Conservation (phyloP, 768 basidiomycete genomes). For the Amanita pallidorosea region DNA sequence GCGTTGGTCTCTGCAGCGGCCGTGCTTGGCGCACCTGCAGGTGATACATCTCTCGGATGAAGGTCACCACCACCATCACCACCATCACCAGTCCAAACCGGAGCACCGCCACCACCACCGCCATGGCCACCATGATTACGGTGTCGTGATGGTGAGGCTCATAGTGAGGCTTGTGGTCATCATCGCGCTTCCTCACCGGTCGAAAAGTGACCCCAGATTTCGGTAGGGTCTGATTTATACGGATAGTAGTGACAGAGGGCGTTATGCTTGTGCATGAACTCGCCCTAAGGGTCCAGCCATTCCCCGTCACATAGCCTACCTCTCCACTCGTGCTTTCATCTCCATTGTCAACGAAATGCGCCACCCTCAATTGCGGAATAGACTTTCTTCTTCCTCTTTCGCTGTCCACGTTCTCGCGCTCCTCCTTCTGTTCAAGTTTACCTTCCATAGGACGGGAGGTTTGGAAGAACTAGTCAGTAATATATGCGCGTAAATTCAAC, state of each 20-base stretch:
- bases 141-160: too few species aligned
- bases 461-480: background rate
- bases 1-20: too few species aligned
- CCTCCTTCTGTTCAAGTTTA: background rate
- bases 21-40: too few species aligned
- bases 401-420: background rate
- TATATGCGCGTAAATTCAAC: background rate
- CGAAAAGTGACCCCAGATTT: background rate
- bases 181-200: too few species aligned
- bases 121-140: too few species aligned
- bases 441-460: background rate
- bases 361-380: constrained; percentile 2
- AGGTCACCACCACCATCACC: too few species aligned
- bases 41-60: too few species aligned
- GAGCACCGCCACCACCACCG: too few species aligned
- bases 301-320: background rate
- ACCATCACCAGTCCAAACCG: too few species aligned
- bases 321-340: background rate
- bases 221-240: background rate
- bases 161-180: too few species aligned
- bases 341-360: background rate
- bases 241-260: background rate
- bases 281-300: constrained; percentile 5
- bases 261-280: background rate
- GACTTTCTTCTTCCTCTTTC: constrained; percentile 3